Evolutionary conservation across 2,329 filamentous ascomycete species (phyloP).

Genomic region (Arthrobotrys sinensis): DNA sequence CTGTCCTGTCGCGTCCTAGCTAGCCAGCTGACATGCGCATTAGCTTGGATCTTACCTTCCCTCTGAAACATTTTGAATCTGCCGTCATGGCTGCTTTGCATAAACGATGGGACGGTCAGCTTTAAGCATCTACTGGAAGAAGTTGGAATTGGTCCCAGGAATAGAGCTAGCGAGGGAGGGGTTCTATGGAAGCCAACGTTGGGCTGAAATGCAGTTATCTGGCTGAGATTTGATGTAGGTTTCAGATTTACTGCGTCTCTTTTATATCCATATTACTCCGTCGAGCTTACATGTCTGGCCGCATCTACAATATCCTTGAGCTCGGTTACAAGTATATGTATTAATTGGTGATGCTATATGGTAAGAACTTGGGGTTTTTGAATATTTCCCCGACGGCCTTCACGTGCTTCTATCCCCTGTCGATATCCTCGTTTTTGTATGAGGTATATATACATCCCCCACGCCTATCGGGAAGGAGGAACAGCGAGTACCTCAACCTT

Average conservation of each 20-base stretch:
- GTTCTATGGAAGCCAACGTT: neutral
- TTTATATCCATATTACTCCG: neutral
- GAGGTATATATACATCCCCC: conserved; percentile 54
- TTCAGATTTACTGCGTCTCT: conserved; percentile 11
- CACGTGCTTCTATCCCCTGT: conserved; percentile 39
- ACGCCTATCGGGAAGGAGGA: conserved; percentile 45
- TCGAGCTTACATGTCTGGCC: conserved; percentile 3
- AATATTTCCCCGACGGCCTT: conserved; percentile 24
- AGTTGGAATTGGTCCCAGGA: conserved; percentile 15
- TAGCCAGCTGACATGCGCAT: conserved; percentile 3
- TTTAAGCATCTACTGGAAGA: conserved; percentile 4
- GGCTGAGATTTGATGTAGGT: conserved; percentile 6
- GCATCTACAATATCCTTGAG: conserved; percentile 1
- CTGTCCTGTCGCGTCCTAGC: neutral
- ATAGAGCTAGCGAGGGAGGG: conserved; percentile 11
- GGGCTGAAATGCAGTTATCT: neutral
- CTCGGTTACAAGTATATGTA: neutral
- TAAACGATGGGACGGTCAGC: conserved; percentile 35
- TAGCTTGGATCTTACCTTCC: conserved; percentile 6
- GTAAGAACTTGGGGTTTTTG: neutral
- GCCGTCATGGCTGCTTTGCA: conserved; percentile 40
- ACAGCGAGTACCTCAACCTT: conserved; percentile 32
- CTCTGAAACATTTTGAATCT: conserved; percentile 40
- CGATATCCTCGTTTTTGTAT: conserved; percentile 11
- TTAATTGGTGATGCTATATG: neutral